A percentile compares a stretch with the other conserved stretches of the same genome.
Conservation (phyloP, 2,329 filamentous ascomycete genomes). For the Colletotrichum acutatum region DNA sequence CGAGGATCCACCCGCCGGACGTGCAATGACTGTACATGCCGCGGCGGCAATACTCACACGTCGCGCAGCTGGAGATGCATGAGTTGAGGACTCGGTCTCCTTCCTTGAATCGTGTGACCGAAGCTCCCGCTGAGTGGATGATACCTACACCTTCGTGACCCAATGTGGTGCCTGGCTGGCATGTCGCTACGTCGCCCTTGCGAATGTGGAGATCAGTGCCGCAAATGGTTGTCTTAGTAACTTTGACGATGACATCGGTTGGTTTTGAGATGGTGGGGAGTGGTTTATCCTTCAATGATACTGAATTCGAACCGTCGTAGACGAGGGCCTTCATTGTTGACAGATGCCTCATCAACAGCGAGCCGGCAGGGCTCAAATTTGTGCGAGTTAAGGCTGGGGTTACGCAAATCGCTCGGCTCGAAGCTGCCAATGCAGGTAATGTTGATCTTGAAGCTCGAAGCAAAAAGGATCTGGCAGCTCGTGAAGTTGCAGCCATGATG, state of each 20-base stretch:
- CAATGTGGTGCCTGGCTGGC: constrained; percentile 37
- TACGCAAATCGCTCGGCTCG: too few species aligned
- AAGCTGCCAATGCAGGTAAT: not conserved
- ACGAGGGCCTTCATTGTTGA: constrained; percentile 59
- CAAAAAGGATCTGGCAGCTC: not conserved
- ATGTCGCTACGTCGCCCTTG: constrained; percentile 40
- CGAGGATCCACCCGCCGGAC: constrained; percentile 65
- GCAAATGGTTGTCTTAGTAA: constrained; percentile 48
- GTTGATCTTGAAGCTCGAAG: not conserved
- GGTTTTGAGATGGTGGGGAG: constrained; percentile 43
- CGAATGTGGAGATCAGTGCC: constrained; percentile 49
- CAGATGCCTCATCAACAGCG: not conserved
- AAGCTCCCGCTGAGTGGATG: constrained; percentile 47
- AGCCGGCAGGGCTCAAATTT: not conserved
- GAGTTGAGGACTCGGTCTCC: constrained; percentile 53
- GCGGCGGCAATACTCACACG: constrained; percentile 60
- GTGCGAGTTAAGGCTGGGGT: not conserved
- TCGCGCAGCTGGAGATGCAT: constrained; percentile 54
- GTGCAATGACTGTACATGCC: constrained; percentile 64
- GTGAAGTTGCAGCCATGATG: not conserved
- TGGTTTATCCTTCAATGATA: constrained; percentile 46
- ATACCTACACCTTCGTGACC: constrained; percentile 56
- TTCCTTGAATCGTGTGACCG: constrained; percentile 45
- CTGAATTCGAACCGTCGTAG: constrained; percentile 47
- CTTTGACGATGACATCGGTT: constrained; percentile 48